phyloP scores from a whole-genome alignment of 73 alveolate species.

The Blepharisma japonicum region DNA sequence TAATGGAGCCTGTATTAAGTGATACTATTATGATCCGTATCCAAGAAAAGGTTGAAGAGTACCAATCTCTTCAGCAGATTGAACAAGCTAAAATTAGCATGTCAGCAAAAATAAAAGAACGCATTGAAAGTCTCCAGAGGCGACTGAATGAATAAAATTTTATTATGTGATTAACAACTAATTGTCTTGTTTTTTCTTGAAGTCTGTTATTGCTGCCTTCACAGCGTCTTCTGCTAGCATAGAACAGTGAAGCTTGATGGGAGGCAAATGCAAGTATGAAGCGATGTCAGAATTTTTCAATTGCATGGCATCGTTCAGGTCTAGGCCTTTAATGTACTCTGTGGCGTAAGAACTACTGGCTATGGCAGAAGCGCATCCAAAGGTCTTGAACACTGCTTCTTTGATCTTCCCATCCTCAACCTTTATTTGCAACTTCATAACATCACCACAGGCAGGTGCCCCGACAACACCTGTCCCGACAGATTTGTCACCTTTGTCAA shows the following conservation, averaged over 20 bases:
- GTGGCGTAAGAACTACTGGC: constrained; percentile 92
- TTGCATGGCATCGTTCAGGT: constrained; percentile 78
- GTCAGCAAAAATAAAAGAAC: neutral
- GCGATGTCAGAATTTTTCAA: constrained; percentile 89
- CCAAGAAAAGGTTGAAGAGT: neutral
- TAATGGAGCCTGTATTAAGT: constrained; percentile 24
- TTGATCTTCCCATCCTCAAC: constrained; percentile 86
- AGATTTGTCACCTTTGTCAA: constrained; percentile 63
- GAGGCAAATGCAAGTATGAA: constrained; percentile 79
- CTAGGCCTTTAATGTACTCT: constrained; percentile 79
- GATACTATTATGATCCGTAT: neutral
- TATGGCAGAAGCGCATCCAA: constrained; percentile 96
- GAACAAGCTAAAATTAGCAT: constrained; percentile 8
- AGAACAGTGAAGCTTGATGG: constrained; percentile 90
- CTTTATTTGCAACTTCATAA: constrained; percentile 86
- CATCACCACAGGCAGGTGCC: constrained; percentile 98
- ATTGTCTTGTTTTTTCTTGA: constrained; percentile 53
- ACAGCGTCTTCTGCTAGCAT: constrained; percentile 96
- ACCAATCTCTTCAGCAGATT: neutral
- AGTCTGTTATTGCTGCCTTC: constrained; percentile 86
- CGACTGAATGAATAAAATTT: neutral
- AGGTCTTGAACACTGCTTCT: constrained; percentile 93
- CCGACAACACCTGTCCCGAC: constrained; percentile 98
- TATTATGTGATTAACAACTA: too few relatives aligned
- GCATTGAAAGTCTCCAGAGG: neutral